Evolutionary conservation across 2,329 filamentous ascomycete species (phyloP), one percentile per base, ranked within the genome.

Genomic region (Ophiocordyceps sinensis): DNA sequence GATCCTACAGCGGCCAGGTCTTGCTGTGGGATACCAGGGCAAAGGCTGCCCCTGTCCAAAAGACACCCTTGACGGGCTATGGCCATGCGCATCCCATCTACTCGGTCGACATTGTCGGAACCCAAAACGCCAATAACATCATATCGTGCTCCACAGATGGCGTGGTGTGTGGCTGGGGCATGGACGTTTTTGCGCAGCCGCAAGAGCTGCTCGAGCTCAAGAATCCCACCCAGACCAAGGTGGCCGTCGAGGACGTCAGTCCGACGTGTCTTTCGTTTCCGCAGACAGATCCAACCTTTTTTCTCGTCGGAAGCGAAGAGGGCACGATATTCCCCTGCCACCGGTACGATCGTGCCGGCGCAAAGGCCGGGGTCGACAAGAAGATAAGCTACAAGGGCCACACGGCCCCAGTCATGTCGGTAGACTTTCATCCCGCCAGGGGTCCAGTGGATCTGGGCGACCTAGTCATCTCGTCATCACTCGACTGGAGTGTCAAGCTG

Each of bases 61-160:
- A 94, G 64, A 98, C 91, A 2, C 91, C 91, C 1, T 71, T 98
- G 32, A 96, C 89, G 6, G 89, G 91, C 39, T 88, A 85, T 13
- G 88, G 91, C 13, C 91, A 98, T 60, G 94, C 91, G 8, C 91
- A 98, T 56, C 91, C 91, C 0, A 84, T 98, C 47, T 98, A 98
- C 66, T 87, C 83, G 32, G 78, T 98, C 43, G 85, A 91, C 47
- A 93, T 98, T 42, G 86, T 98, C 39, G 91, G 91, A 48, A 98
- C 93, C 1, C 91, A 96, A 57, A 98, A 98, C 59, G 91, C 91
- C 44, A 94, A 95, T 66, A 98, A 96, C 61, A 94, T 98, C 57
- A 84, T 98, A 52, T 95, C 88, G 29, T 89, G 86, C 58, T 95
- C 87, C 1, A 98, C 91, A 1, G 91, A 98, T 56, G 91, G 91